Base-by-base conservation (phyloP, 2,329 filamentous ascomycete species). In the Botrytis byssoidea region DNA sequence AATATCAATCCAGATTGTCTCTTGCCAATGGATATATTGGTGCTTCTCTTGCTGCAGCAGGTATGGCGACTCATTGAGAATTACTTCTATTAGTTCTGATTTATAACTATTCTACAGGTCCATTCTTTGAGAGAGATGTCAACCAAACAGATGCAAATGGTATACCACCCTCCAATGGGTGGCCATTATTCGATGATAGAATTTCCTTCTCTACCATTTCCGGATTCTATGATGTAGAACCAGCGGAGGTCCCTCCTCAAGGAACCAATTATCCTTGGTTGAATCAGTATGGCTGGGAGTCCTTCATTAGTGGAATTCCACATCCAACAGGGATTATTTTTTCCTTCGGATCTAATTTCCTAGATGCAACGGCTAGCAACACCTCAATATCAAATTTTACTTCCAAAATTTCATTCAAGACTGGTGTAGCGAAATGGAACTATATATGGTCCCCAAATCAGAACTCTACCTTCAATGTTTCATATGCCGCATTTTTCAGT, bases 221-320 rank as follows among this genome's bases (percentile, higher is more conserved):
- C 7, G 91, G 91, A 1, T 92, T 93, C 79, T 93, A 86, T 80
- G 86, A 92, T 75, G 84, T 84, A 4, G 89, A 92, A 79, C 84
- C 85, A 4, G 86, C 84, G 44, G 88, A 86, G 0, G 51, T 72
- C 1, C 70, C 61, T 20, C 51, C 64, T 9, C 89, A 88, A 63
- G 85, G 86, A 0, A 87, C 87, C 10, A 93, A 93, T 77, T 92
- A 91, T 77, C 85, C 85, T 0, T 93, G 91, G 90, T 81, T 93
- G 61, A 85, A 88, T 73, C 88, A 93, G 76, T 91, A 92, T 81
- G 91, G 91, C 10, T 88, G 88, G 73, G 91, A 94, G 78, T 91
- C 88, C 77, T 90, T 92, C 69, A 91, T 93, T 75, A 88, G 87
- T 70, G 92, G 92, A 37, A 86, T 94, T 25, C 92, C 92, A 10